These are phyloP conservation scores for Xerocomus amazonicus DNA, from an alignment of 1,284 basidiomycete species.

Conservation along the genomic window DNA sequence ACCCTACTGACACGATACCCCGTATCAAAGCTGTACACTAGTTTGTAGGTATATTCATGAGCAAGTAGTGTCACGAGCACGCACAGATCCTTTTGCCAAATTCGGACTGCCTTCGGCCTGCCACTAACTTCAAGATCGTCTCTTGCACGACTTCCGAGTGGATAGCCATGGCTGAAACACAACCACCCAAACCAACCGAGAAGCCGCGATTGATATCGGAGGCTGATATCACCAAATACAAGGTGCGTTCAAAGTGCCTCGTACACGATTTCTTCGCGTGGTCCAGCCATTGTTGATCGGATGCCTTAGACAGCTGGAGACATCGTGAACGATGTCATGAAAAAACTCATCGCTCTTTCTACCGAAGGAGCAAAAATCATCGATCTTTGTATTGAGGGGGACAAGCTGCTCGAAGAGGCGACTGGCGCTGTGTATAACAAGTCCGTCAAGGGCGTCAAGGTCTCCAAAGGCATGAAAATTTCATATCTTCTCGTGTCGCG, in stretches of 20 bases:
- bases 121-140: slow-evolving; percentile 5
- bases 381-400: slow-evolving; percentile 90
- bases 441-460: slow-evolving; percentile 79
- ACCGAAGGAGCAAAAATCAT: slow-evolving; percentile 85
- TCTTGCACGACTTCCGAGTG: slow-evolving; percentile 10
- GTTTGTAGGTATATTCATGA: slow-evolving; percentile 16
- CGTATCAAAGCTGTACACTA: slow-evolving; percentile 28
- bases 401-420: slow-evolving; percentile 86
- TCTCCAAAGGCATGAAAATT: slow-evolving; percentile 72
- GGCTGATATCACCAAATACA: slow-evolving; percentile 81
- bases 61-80: background rate
- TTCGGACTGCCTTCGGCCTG: slow-evolving; percentile 16
- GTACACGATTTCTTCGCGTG: slow-evolving; percentile 1
- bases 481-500: slow-evolving; percentile 2
- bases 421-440: slow-evolving; percentile 90
- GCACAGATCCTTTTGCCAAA: slow-evolving; percentile 21
- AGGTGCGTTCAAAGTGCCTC: slow-evolving; percentile 42
- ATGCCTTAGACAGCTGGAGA: slow-evolving; percentile 76
- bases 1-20: slow-evolving; percentile 23
- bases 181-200: slow-evolving; percentile 41
- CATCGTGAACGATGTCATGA: slow-evolving; percentile 82
- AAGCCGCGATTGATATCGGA: slow-evolving; percentile 56
- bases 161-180: slow-evolving; percentile 52
- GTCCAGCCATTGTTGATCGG: slow-evolving; percentile 6
- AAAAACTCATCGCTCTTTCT: slow-evolving; percentile 75